A percentile compares a stretch with the other conserved stretches of the same genome.
These are phyloP conservation scores for Rosa lucieae DNA, from an alignment of 306 rosid species.

Conservation along the genomic window DNA sequence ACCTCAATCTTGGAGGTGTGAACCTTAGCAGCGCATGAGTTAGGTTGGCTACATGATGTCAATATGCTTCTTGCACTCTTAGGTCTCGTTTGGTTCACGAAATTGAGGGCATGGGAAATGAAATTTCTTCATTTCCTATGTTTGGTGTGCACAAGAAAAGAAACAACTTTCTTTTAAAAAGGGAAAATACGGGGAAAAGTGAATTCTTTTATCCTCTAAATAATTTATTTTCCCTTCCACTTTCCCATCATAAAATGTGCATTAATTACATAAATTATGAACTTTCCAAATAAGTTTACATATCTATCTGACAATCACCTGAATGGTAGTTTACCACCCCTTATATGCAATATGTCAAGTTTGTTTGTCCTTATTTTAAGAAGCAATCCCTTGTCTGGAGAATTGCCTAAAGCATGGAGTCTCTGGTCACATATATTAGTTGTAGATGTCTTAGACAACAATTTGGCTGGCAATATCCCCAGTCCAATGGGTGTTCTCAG, in stretches of 20 bases:
- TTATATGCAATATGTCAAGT: no score
- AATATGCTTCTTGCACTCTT: conserved; percentile 4
- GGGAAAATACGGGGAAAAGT: no score
- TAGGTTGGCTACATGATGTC: conserved; percentile 18
- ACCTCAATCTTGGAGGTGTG: conserved; percentile 16
- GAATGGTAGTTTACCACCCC: not conserved
- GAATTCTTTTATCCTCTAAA: no score
- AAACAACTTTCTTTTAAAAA: no score
- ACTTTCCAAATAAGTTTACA: no score
- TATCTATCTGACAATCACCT: not conserved
- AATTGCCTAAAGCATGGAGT: not conserved
- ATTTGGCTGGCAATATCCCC: not conserved
- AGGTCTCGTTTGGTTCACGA: no score
- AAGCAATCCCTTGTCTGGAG: not conserved
- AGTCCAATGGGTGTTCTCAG: not conserved
- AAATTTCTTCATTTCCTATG: no score
- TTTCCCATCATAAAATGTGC: no score
- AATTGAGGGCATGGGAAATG: no score
- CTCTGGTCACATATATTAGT: not conserved
- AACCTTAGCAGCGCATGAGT: conserved; percentile 8
- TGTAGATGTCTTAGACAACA: not conserved
- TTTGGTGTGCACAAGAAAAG: no score
- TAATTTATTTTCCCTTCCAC: no score
- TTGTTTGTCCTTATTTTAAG: not conserved
- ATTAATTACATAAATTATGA: no score